Base-by-base conservation (phyloP, 768 basidiomycete species). In the Tulasnella sp. region DNA sequence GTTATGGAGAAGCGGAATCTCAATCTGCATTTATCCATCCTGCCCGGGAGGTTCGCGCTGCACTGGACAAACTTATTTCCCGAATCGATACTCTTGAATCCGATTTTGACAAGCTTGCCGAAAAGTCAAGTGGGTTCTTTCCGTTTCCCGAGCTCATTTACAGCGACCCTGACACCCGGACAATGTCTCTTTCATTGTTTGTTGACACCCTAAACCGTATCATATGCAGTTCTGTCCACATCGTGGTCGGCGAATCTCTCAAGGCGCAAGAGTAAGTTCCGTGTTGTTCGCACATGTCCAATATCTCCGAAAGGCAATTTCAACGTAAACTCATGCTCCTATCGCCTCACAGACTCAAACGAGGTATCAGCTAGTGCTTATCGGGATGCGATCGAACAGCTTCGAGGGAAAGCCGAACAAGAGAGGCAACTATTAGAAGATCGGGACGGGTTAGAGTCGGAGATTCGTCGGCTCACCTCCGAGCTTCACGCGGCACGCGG, bases 21-120 rank as follows among this genome's bases (percentile, higher is more conserved):
- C 77, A 78, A 78, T 78, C 77, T 14, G 40, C 77, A 6, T 69
- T 80, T 22, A 75, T 79, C 42, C 83, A 86, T 72, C 92, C 94
- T 54, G 87, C 96, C 2, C 87, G 87, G 37, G 92, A 93, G 83
- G 90, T 92, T 42, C 90, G 91, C 42, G 81, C 83, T 7, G 87
- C 90, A 3, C 86, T 98, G 46, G 92, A 93, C 81, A 94, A 90
- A 85, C 88, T 94, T 7, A 87, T 96, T 64, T 86, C 85, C 44
- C 93, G 91, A 85, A 94, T 98, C 91, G 95, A 97, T 81, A 89
- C 88, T 37, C 87, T 97, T 18, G 93, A 95, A 84, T 85, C 90
- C 0, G 93, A 93, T 1, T 96, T 98, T 83, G 96, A 97, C 83
- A 90, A 91, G 82, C 93, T 97, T 83, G 93, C 94, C 3, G 95